Conservation (phyloP, 2,329 filamentous ascomycete species). For the Phialemonium atrogriseum region DNA sequence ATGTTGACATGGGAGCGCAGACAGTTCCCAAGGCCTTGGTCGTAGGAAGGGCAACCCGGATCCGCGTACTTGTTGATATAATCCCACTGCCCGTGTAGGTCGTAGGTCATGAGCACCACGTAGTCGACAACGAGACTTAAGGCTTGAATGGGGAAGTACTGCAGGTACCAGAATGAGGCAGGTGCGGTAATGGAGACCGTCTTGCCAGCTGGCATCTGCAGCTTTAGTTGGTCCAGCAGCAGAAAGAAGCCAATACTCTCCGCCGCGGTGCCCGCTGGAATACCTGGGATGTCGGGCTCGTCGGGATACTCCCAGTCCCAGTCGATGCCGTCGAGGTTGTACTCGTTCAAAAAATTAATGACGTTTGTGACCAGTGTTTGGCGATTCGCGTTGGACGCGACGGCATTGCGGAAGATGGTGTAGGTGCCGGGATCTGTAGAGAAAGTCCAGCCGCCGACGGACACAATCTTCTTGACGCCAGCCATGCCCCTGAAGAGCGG, state of each 20-base stretch:
- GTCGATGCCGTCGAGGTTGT: slow-evolving; percentile 25
- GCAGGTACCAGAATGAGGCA: slow-evolving; percentile 21
- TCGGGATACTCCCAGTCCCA: slow-evolving; percentile 40
- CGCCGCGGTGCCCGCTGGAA: slow-evolving; percentile 9
- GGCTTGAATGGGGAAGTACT: slow-evolving; percentile 13
- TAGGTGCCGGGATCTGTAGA: slow-evolving; percentile 28
- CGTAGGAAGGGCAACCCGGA: too few species aligned
- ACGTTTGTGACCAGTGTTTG: slow-evolving; percentile 13
- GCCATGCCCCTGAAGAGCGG: slow-evolving; percentile 19
- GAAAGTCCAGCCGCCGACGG: slow-evolving; percentile 36
- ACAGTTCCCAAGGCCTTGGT: not conserved
- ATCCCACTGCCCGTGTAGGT: slow-evolving; percentile 1
- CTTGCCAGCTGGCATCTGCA: slow-evolving; percentile 5
- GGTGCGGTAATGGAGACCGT: slow-evolving; percentile 16
- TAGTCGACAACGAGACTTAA: slow-evolving; percentile 14
- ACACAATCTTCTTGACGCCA: slow-evolving; percentile 28
- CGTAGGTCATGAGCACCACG: slow-evolving; percentile 13
- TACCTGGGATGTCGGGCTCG: slow-evolving; percentile 15
- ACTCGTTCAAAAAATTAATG: slow-evolving; percentile 11
- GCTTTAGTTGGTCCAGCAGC: slow-evolving; percentile 14
- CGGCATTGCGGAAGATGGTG: slow-evolving; percentile 26
- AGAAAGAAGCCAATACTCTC: slow-evolving; percentile 20
- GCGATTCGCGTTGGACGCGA: slow-evolving; percentile 12
- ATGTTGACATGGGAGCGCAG: not conserved
- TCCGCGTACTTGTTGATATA: not conserved